Conservation (phyloP, 148 eudicot genomes). For the Suaeda aralocaspica region DNA sequence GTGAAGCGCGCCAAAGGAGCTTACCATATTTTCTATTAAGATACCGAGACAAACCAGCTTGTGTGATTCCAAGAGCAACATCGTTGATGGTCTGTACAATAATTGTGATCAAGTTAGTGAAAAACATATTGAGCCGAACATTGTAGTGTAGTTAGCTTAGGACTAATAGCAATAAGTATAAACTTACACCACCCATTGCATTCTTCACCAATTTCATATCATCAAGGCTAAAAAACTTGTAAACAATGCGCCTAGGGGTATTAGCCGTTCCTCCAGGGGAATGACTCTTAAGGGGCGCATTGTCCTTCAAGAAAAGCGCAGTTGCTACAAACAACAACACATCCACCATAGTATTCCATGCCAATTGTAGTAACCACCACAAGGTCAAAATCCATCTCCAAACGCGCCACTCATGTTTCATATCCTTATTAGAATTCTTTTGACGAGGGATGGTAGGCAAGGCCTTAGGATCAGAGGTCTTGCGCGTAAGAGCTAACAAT, state of each 20-base stretch:
- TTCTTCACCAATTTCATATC: conserved; percentile 66
- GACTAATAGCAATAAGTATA: not conserved
- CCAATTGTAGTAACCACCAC: conserved; percentile 28
- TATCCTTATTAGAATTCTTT: not conserved
- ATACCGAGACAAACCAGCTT: conserved; percentile 66
- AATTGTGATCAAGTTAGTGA: not conserved
- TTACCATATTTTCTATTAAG: conserved; percentile 53
- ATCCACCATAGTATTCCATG: conserved; percentile 39
- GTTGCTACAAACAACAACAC: conserved; percentile 37
- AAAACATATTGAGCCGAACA: not conserved
- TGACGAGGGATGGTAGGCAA: conserved; percentile 41
- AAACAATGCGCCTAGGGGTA: conserved; percentile 38
- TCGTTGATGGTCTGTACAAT: conserved; percentile 59
- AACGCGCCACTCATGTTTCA: not conserved
- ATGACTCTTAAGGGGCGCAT: conserved; percentile 35
- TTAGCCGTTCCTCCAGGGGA: not conserved
- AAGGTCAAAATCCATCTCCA: conserved; percentile 24
- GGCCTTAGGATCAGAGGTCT: conserved; percentile 44
- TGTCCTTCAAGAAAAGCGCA: conserved; percentile 40
- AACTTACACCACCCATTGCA: conserved; percentile 51
- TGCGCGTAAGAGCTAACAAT: conserved; percentile 48
- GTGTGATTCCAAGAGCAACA: conserved; percentile 60
- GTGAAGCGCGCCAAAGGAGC: not conserved
- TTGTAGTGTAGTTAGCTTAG: not conserved
- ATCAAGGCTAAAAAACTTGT: conserved; percentile 43